Percentiles rank a stretch among this genome's conserved stretches.
phyloP scores from a whole-genome alignment of 1,139 yeast species.

The Meyerozyma athensensis region DNA sequence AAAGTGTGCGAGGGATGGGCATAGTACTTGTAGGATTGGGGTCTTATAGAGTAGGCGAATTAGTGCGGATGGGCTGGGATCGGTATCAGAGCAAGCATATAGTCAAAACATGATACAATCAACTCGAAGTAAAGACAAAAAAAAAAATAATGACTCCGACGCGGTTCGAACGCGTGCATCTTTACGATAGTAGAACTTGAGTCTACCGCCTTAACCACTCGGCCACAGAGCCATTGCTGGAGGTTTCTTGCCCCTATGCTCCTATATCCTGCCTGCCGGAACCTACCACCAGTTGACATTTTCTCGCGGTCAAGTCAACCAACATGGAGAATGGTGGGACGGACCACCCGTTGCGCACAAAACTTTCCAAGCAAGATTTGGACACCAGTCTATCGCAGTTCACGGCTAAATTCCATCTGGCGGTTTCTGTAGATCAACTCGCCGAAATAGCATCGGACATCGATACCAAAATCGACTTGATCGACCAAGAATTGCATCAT shows the following conservation, averaged over 20 bases:
- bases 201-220: constrained; percentile 5
- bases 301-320: not conserved
- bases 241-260: not conserved
- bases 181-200: constrained; percentile 4
- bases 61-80: constrained; percentile 48
- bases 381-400: not conserved
- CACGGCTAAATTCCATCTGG: constrained; percentile 6
- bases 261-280: not conserved
- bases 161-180: constrained; percentile 5
- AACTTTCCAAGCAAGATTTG: no score
- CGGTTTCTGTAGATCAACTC: constrained; percentile 18
- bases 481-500: constrained; percentile 24
- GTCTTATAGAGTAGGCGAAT: constrained; percentile 46
- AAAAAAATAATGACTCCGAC: constrained; percentile 4
- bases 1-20: constrained; percentile 47
- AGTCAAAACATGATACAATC: not conserved
- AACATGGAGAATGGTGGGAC: constrained; percentile 1
- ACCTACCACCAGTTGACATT: not conserved
- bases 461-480: constrained; percentile 15
- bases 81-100: constrained; percentile 7
- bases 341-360: not conserved
- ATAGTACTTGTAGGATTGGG: constrained; percentile 51
- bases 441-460: constrained; percentile 16
- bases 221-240: constrained; percentile 4
- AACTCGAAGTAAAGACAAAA: not conserved